Base-by-base conservation (phyloP, 139 green algal species). In the Astrephomene gubernaculifera region DNA sequence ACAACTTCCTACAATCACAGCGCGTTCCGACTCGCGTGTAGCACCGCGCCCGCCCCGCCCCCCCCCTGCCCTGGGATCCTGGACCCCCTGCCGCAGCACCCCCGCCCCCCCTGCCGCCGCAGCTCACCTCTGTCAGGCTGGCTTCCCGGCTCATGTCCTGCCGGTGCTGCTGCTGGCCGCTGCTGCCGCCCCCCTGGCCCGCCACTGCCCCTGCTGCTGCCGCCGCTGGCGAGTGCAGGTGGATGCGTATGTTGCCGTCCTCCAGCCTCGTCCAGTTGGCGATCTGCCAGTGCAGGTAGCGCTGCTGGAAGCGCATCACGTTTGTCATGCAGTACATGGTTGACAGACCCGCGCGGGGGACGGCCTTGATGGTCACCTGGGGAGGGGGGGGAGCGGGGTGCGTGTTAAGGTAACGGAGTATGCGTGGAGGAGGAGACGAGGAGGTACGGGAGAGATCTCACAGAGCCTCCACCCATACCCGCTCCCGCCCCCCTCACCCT, bases 321-420 rank as follows among this genome's bases (percentile, higher is more conserved):
- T 89, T 89, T 38, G 87, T 91, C 78, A 91, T 89, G 72, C 87
- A 91, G 83, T 87, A 91, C 87, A 91, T 91, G 27, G 87, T 91
- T 49, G 71, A 82, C 64, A 91, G 64, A 17, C 83, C 83, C 39
- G 75, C n/a, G n/a, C 86, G 79, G 10, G 80, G 86, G 7, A 90
- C 72, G 8, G 71, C 17, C 86, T 90, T 90, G 52, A 90, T 85
- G 0, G 71, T 82, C 43, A 82, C 82, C 68, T 87, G 81, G 21
- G 22, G 8, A n/a, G n/a, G n/a, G n/a, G n/a, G n/a, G n/a, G n/a
- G n/a, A n/a, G n/a, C n/a, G n/a, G n/a, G n/a, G n/a, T n/a, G n/a
- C n/a, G n/a, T n/a, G n/a, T n/a, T n/a, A n/a, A n/a, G n/a, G n/a
- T n/a, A n/a, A n/a, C n/a, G n/a, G n/a, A n/a, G n/a, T n/a, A n/a